Evolutionary conservation across 2,329 filamentous ascomycete genomes (phyloP), one percentile per base, ranked within the genome.

Genomic region (Xylaria sp.): DNA sequence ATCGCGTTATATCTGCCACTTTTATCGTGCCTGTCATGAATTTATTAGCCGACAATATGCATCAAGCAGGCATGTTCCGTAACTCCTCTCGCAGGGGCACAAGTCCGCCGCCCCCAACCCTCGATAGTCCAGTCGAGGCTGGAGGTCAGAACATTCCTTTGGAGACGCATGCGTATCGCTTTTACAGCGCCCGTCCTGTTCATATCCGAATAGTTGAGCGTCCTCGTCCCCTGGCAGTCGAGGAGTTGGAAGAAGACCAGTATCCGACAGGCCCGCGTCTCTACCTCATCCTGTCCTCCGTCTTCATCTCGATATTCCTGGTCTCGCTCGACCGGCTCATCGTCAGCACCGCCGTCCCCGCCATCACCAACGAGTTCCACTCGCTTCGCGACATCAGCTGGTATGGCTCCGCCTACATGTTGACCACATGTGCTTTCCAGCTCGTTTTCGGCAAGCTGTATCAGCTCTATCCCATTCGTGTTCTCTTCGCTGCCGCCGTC

Each of bases 371-470:
- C 59, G 71, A 75, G 44, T 76, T 76, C 65, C 61, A 73, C 57
- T 74, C 72, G 6, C 66, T 75, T 2, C 67, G 67, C 4, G 73
- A 76, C 59, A 70, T 76, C n/a, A 72, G 74, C 34, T 76, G 74
- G 74, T 76, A 76, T 59, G 73, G 73, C 19, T 71, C 70, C n/a
- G 73, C 72, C 19, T 76, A 74, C 58, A 60, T 76, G 57, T 61
- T 76, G 13, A 75, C 73, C 0, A 70, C 69, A 47, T 73, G 70
- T 51, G 67, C 72, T 54, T 76, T 76, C 59, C 75, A 77, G 66
- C 71, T 76, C 19, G 61, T 74, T 47, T 77, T 74, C 51, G 74
- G 75, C 58, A 76, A 75, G 62, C 59, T 76, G 42, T 78, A 76
- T 64, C 72, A 67, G 50, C 74, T 76, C 65, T 75, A 71, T 65